Percentiles rank a stretch among this genome's conserved stretches.
These are phyloP conservation scores for Mediolabrus comicus DNA, from an alignment of 108 stramenopile genomes.

Conservation along the genomic window DNA sequence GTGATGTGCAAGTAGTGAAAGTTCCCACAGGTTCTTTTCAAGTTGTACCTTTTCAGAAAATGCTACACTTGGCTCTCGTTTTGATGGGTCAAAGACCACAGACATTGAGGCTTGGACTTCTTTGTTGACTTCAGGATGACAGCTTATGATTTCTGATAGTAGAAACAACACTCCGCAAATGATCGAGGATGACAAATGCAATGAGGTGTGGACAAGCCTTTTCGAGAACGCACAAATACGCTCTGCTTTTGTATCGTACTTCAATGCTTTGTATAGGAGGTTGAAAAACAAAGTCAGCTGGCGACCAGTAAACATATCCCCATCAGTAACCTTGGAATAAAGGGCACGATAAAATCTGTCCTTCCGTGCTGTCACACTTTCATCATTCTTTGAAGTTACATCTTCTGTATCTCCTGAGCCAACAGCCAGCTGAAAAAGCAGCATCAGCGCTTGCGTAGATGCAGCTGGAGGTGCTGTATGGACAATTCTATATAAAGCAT, in stretches of 20 bases:
- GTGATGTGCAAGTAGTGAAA: conserved; percentile 77
- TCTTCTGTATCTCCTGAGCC: conserved; percentile 43
- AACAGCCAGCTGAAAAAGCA: conserved; percentile 86
- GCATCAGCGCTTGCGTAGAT: conserved; percentile 91
- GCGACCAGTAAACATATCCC: conserved; percentile 70
- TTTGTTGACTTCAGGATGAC: conserved; percentile 52
- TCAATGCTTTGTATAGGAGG: conserved; percentile 94
- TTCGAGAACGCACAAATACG: conserved; percentile 88
- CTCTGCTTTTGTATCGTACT: conserved; percentile 66
- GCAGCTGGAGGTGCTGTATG: conserved; percentile 85
- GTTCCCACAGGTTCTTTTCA: conserved; percentile 75
- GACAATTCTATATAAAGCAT: conserved; percentile 89
- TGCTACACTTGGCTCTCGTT: conserved; percentile 72
- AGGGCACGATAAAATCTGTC: conserved; percentile 94
- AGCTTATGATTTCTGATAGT: conserved; percentile 83
- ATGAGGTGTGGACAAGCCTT: conserved; percentile 75
- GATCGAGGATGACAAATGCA: conserved; percentile 72
- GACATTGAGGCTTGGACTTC: conserved; percentile 13
- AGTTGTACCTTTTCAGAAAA: conserved; percentile 29
- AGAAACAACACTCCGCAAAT: conserved; percentile 87
- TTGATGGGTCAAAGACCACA: conserved; percentile 55
- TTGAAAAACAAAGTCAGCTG: conserved; percentile 94
- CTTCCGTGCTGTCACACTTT: conserved; percentile 34
- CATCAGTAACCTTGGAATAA: conserved; percentile 81
- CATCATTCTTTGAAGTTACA: conserved; percentile 12